Evolutionary conservation across 805 yeast genomes (phyloP).

Genomic region (Torulaspora delbrueckii): DNA sequence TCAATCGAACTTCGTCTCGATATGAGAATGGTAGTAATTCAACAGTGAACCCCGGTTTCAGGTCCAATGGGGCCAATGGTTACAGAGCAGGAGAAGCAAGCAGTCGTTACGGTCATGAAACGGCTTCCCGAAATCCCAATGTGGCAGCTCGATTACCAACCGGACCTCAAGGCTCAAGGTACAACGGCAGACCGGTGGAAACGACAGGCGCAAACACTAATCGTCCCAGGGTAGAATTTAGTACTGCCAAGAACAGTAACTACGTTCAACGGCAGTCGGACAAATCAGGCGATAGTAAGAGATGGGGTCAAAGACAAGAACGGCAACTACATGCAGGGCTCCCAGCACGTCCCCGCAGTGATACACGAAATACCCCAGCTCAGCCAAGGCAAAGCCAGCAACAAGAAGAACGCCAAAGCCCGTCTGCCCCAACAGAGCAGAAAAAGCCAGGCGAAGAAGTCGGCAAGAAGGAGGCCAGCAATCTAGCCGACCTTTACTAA

Average conservation of each 20-base stretch:
- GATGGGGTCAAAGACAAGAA: neutral
- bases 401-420: neutral
- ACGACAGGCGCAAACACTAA: slow-evolving; percentile 1
- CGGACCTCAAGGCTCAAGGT: slow-evolving; percentile 11
- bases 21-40: slow-evolving; percentile 2
- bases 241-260: neutral
- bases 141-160: slow-evolving; percentile 3
- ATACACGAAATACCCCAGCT: neutral
- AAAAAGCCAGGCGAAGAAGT: neutral
- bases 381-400: neutral
- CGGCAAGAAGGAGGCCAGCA: slow-evolving; percentile 7
- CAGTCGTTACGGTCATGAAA: slow-evolving; percentile 1
- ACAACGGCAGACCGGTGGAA: slow-evolving; percentile 3
- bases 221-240: slow-evolving; percentile 5
- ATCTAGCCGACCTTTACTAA: slow-evolving; percentile 15
- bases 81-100: neutral
- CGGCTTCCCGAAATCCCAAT: neutral
- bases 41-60: neutral
- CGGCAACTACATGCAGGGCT: neutral
- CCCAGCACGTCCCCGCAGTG: slow-evolving; percentile 5
- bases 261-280: neutral
- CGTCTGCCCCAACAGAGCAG: neutral
- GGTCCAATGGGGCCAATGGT: slow-evolving; percentile 2
- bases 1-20: slow-evolving; percentile 8
- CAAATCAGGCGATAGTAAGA: neutral